Evolutionary conservation across 2,329 filamentous ascomycete species (phyloP), one percentile per base, ranked within the genome.

Genomic region (Talaromyces sp.): DNA sequence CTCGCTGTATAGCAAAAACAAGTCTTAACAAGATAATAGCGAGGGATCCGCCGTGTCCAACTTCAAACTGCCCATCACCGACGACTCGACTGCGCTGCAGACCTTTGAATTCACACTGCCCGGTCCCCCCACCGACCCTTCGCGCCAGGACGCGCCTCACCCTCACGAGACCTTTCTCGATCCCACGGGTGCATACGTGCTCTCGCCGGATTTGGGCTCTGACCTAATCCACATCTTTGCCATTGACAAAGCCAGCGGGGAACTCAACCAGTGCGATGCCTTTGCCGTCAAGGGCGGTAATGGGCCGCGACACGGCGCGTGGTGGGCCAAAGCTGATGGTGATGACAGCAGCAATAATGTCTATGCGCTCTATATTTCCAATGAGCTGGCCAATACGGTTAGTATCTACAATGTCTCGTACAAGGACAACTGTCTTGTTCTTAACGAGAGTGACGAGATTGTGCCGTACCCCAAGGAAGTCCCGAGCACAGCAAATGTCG

Each of bases 81-180:
- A 57, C 12, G 47, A 61, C 31, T 47, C 63, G 5, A 12, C 60
- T 0, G 42, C 65, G 30, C 63, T 77, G 9, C 76, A 83, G 65
- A 73, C 71, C 40, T 73, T 83, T 67, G 71, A 71, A 47, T 83
- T 79, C 70, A 74, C 69, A 3, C 61, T 61, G 7, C 60, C 54
- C 4, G 61, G 50, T 9, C 57, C 75, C 0, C 79, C 78, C 51
- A 69, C 77, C 27, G 66, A 72, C 18, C 71, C 74, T 1, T 65
- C 69, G 5, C 82, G 84, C 57, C 85, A 89, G 73, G 78, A 83
- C 50, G 77, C 80, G 6, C 78, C 87, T 2, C 86, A 88, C 69
- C 87, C 87, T 18, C 88, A 90, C 73, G 76, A 88, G 69, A 82
- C 84, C n/a, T 71, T 89, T 57, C 70, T 88, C 36, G 88, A 91